phyloP scores from a whole-genome alignment of 2,329 filamentous ascomycete genomes.

The Phyllosticta paracitricarpa region DNA sequence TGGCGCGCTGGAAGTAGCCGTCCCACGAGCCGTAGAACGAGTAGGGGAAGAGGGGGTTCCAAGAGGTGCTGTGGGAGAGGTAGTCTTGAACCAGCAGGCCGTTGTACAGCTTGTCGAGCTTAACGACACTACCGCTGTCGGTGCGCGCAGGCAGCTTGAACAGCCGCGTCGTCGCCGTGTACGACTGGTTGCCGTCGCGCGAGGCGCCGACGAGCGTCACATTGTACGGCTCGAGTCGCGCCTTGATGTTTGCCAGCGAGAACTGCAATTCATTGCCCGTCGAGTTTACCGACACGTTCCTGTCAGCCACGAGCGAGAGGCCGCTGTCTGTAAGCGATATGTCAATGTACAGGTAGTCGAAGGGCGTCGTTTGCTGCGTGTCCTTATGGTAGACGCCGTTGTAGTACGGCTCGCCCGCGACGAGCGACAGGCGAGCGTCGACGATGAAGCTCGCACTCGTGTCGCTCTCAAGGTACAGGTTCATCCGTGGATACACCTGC shows the following conservation, averaged over 20 bases:
- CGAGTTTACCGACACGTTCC: slow-evolving; percentile 26
- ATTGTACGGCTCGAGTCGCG: slow-evolving; percentile 26
- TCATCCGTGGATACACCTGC: slow-evolving; percentile 38
- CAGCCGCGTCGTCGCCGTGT: slow-evolving; percentile 27
- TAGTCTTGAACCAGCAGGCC: slow-evolving; percentile 29
- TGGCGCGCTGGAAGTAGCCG: slow-evolving; percentile 18
- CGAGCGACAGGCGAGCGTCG: slow-evolving; percentile 44
- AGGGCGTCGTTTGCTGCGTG: slow-evolving; percentile 11
- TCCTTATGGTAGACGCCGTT: slow-evolving; percentile 11
- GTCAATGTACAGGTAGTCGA: slow-evolving; percentile 22
- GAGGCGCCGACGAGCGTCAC: slow-evolving; percentile 26
- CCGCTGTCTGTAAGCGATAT: slow-evolving; percentile 16
- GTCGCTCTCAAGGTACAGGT: slow-evolving; percentile 36
- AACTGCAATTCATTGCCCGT: slow-evolving; percentile 29
- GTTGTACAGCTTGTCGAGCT: slow-evolving; percentile 38
- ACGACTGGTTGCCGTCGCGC: slow-evolving; percentile 23
- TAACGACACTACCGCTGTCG: slow-evolving; percentile 35
- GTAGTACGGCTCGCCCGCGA: slow-evolving; percentile 34
- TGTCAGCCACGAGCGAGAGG: slow-evolving; percentile 17
- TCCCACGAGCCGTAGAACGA: slow-evolving; percentile 37
- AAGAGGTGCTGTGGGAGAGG: slow-evolving; percentile 17
- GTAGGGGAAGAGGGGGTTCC: slow-evolving; percentile 36
- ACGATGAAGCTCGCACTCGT: slow-evolving; percentile 42
- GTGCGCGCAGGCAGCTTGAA: slow-evolving; percentile 34
- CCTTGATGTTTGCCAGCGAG: slow-evolving; percentile 20